These are phyloP conservation scores for Pestalotiopsis sp. DNA, from an alignment of 2,329 filamentous ascomycete genomes.

Conservation along the genomic window DNA sequence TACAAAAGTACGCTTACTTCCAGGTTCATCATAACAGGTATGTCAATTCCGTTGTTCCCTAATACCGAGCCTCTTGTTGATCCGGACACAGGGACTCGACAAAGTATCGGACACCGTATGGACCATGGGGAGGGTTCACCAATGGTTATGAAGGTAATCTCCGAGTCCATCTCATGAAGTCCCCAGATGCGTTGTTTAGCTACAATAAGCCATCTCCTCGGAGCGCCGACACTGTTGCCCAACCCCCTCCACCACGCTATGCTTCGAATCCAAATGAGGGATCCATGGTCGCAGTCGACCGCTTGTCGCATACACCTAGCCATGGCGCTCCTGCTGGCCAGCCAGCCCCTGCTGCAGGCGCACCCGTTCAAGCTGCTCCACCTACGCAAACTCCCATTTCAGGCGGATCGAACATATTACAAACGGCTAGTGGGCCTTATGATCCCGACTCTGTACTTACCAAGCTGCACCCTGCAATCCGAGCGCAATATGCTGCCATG, in stretches of 20 bases:
- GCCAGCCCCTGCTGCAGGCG: neutral
- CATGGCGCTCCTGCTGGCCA: neutral
- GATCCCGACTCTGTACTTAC: conserved; percentile 12
- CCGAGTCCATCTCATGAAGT: conserved; percentile 46
- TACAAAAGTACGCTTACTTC: conserved; percentile 59
- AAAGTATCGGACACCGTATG: conserved; percentile 63
- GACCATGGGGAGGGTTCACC: conserved; percentile 57
- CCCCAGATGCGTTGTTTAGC: conserved; percentile 38
- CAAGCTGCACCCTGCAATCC: conserved; percentile 31
- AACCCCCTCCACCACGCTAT: conserved; percentile 16
- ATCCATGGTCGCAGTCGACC: conserved; percentile 5
- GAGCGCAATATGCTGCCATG: conserved; percentile 31
- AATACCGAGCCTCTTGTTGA: conserved; percentile 20
- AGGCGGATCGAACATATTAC: conserved; percentile 1
- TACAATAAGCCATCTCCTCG: neutral
- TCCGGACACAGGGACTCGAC: conserved; percentile 46
- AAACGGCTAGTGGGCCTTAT: conserved; percentile 12
- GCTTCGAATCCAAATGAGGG: neutral
- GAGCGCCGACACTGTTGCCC: neutral
- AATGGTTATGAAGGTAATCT: conserved; percentile 61
- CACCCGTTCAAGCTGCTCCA: neutral
- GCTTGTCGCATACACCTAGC: neutral
- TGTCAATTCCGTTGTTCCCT: conserved; percentile 15
- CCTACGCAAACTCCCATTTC: neutral
- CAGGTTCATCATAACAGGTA: conserved; percentile 62